Base-by-base conservation (phyloP, 495 filamentous ascomycete genomes). In the Echria macrotheca region DNA sequence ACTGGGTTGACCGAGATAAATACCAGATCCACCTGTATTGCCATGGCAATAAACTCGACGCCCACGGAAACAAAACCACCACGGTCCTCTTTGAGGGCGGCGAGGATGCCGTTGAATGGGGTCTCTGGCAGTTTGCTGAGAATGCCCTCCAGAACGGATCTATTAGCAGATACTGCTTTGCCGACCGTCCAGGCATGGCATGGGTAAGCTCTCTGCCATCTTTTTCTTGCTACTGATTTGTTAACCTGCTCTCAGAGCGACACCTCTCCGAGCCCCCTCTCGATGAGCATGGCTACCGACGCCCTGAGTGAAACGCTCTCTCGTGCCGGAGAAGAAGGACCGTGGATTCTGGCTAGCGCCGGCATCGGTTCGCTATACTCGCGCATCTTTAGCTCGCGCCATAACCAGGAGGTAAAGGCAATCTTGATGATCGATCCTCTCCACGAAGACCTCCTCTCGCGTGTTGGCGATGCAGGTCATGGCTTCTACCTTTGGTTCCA, bases 81-180 rank as follows among this genome's bases (percentile, higher is more conserved):
- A 96, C 93, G 0, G 77, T 96, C 12, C 70, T 98, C 12, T 58
- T 96, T 8, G 93, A 96, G 63, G 87, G 81, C 6, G 89, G 86
- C 10, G 84, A 89, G 54, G 70, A 76, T 4, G 82, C 93, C 0
- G 81, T 86, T n/a, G 87, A 95, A 66, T 69, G 80, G 57, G 75
- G 79, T 14, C 67, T 96, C 40, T 83, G 86, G 66, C 79, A 82
- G 24, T 85, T 94, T 67, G 80, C 80, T 12, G 73, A 78, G 37
- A 71, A 77, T 50, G 78, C 83, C 0, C 76, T 85, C 50, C 67
- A 73, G 26, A 86, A 88, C 47, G 85, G 87, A 21, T 83, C 80
- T 22, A 93, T 98, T 51, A 62, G 67, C 40, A 83, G 91, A 37
- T 98, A 93, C 67, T 98, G 93, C 71, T 96, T 95, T 67, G 94